Base-by-base conservation (phyloP, 805 yeast species). In the Myxozyma neotropica region DNA sequence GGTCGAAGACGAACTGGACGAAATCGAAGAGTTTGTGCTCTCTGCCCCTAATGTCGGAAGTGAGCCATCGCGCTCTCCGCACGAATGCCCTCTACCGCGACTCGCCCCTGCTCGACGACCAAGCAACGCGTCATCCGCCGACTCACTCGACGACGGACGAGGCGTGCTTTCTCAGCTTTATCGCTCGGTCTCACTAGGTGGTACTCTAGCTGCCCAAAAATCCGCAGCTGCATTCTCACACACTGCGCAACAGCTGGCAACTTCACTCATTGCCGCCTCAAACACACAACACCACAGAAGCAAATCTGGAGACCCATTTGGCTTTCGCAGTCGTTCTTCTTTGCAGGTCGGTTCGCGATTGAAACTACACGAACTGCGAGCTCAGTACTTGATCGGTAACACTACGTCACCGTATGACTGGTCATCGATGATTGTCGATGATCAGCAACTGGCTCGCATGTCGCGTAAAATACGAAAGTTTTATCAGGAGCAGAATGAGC, bases 401-500 rank as follows among this genome's bases (percentile, higher is more conserved):
- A 66, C 74, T 4, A 67, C 67, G 39, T 73, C 77, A n/a, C 65
- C 80, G 31, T 63, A 60, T 23, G 74, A 80, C 55, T 83, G 87
- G 86, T 57, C 52, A 17, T 43, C 24, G 44, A 55, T 12, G 60
- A 64, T 53, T 55, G 60, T 43, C 3, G 76, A 72, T 0, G 66
- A 63, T 0, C 67, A 66, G 36, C 53, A 76, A 31, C 29, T 57
- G 27, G 53, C 66, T 15, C 63, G 55, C 7, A 61, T 72, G 17
- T 70, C 70, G 47, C 72, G 68, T 23, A 70, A 63, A 42, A 56
- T 81, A 4, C 72, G 77, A 27, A 57, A 70, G 19, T 87, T 74
- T 70, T 88, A 88, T 72, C 71, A 72, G 43, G 69, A 73, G 1
- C 93, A 87, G 72, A 88, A 88, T 70, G 81, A 77, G 43, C 69